phyloP scores from a whole-genome alignment of 2,329 filamentous ascomycete species.

The Aspergillus sp. region DNA sequence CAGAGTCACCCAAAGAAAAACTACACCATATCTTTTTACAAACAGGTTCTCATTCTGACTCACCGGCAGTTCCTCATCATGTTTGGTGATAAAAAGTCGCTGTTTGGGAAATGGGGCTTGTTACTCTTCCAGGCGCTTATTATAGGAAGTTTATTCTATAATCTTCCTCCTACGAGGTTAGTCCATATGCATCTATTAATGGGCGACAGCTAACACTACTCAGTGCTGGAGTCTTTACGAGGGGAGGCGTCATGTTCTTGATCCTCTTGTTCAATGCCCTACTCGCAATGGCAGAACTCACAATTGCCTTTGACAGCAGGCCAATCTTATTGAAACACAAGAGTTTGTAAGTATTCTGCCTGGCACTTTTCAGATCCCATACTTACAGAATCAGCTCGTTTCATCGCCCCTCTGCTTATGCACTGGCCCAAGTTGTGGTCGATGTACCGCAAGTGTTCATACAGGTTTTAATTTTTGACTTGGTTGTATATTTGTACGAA shows the following conservation, averaged over 20 bases:
- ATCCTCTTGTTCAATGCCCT: conserved; percentile 60
- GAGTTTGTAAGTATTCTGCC: conserved; percentile 46
- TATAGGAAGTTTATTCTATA: conserved; percentile 49
- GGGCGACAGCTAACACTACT: neutral
- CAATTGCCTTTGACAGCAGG: conserved; percentile 56
- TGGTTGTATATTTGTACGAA: conserved; percentile 55
- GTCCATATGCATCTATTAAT: neutral
- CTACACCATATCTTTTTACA: conserved; percentile 48
- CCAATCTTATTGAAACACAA: conserved; percentile 68
- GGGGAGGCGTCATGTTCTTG: conserved; percentile 60
- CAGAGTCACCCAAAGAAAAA: conserved; percentile 45
- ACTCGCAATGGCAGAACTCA: conserved; percentile 57
- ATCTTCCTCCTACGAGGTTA: conserved; percentile 47
- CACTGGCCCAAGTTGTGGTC: conserved; percentile 53
- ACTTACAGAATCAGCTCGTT: conserved; percentile 46
- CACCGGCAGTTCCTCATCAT: conserved; percentile 51
- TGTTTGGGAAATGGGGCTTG: conserved; percentile 49
- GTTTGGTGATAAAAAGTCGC: conserved; percentile 49
- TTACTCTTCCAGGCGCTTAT: conserved; percentile 43
- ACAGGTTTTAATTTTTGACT: conserved; percentile 55
- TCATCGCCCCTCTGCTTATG: conserved; percentile 59
- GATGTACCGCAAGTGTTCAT: conserved; percentile 55
- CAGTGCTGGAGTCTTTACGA: conserved; percentile 52
- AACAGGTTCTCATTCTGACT: conserved; percentile 51
- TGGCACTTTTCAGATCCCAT: neutral